Percentiles rank a stretch among this genome's conserved stretches.
Evolutionary conservation across 495 filamentous ascomycete genomes (phyloP).

Genomic region (Sabuloglossum arenarium): DNA sequence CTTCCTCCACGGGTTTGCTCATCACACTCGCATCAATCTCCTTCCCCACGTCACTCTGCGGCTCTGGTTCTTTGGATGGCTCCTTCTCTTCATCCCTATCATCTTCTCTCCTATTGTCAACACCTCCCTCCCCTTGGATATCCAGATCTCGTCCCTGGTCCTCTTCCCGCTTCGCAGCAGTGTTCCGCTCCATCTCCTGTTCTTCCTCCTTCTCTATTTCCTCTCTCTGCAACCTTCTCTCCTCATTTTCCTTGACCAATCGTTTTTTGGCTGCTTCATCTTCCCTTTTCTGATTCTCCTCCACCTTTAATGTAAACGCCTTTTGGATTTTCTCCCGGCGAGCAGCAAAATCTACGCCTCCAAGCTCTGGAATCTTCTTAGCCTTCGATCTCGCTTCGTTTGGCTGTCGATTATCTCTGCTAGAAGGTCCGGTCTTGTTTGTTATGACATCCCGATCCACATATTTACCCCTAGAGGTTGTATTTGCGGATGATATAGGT

Average conservation of each 20-base stretch:
- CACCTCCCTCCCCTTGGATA: neutral
- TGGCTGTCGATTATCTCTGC: neutral
- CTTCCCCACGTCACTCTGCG: neutral
- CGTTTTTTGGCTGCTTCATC: slow-evolving; percentile 19
- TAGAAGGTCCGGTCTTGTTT: slow-evolving; percentile 6
- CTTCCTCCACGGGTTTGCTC: neutral
- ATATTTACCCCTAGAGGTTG: slow-evolving; percentile 27
- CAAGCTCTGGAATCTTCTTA: slow-evolving; percentile 31
- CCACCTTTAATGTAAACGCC: slow-evolving; percentile 57
- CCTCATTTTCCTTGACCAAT: slow-evolving; percentile 21
- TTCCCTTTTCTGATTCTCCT: slow-evolving; percentile 41
- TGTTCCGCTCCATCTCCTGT: neutral
- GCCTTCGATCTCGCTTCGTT: slow-evolving; percentile 10
- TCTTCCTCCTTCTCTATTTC: slow-evolving; percentile 11
- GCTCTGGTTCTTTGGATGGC: neutral
- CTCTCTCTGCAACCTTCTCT: slow-evolving; percentile 4
- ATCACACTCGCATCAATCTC: neutral
- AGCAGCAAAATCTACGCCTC: slow-evolving; percentile 57
- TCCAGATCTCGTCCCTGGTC: neutral
- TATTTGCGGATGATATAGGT: slow-evolving; percentile 53
- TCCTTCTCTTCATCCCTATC: neutral
- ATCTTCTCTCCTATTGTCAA: neutral
- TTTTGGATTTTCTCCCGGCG: slow-evolving; percentile 57
- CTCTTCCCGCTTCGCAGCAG: neutral
- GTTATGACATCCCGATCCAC: slow-evolving; percentile 23